Evolutionary conservation across 768 basidiomycete species (phyloP), one percentile per base, ranked within the genome.

Genomic region (Omphalotus guepiniiformis): DNA sequence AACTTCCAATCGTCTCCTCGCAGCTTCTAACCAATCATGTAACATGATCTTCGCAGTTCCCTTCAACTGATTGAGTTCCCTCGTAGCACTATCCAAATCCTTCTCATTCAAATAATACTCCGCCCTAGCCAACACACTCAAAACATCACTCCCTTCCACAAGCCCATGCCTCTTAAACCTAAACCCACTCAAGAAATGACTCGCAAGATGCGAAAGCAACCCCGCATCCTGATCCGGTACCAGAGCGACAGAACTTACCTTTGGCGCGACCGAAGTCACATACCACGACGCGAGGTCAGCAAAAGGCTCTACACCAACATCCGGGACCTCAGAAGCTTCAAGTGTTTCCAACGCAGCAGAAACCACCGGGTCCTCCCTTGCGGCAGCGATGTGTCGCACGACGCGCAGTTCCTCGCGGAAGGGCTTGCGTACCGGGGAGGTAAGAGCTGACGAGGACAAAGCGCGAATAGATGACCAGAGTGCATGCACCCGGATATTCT

Each of bases 241-340:
- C 40, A 99, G 76, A 6, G 94, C 88, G n/a, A 96, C 93, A 44
- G 79, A 81, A 22, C 85, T 78, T 41, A 97, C 84, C 48, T 83
- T 84, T 13, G 93, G 93, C 2, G 81, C 80, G 36, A 99, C 88
- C 25, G 83, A 81, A 29, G 78, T 78, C 44, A 79, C 73, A 70
- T 97, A 97, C 91, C 94, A 97, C n/a, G 83, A 78, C 4, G 90
- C 75, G 44, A 99, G 80, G 56, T 93, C 87, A 0, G 89, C 82
- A 57, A 97, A 78, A 5, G 94, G 93, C 62, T 94, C 90, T 32
- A 98, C 81, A 39, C 80, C 87, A 45, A 83, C 75, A 64, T 84
- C 92, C 13, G 85, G 87, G n/a, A 75, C 77, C 32, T 84, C 88
- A 27, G 79, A 82, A 27, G 68, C 61, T 55, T 91, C 87, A 40